Base-by-base conservation (phyloP, 768 basidiomycete species). In the Sporobolomyces pararoseus region DNA sequence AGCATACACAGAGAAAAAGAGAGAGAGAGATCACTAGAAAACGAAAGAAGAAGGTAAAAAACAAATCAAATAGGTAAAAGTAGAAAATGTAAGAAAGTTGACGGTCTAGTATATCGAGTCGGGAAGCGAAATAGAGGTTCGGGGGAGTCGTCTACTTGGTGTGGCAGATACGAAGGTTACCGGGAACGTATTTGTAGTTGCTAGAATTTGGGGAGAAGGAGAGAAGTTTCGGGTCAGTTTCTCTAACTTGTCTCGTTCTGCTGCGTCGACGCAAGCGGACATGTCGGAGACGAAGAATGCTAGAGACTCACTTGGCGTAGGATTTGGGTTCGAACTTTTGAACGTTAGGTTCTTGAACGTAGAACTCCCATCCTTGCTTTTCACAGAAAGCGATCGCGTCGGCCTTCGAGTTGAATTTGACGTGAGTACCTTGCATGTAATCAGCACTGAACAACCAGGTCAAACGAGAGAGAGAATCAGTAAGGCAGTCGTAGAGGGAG, bases 371-470 rank as follows among this genome's bases (percentile, higher is more conserved):
- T 2, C 75, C 95, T 84, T 98, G 95, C 82, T 93, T 96, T 84
- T 96, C 94, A 29, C 92, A 89, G 78, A 97, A 98, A 77, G 91
- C 89, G 61, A 95, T 83, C 39, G 95, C 95, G 76, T 91, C 91
- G 78, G 91, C 90, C 80, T 89, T 90, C 63, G 86, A 86, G 76
- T 84, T 84, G 85, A 98, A 97, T 46, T 71, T 66, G 66, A 76
- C 54, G 50, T 65, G 64, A 2, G 73, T 68, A 0, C 71, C 74
- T 62, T 72, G 75, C 51, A 71, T 66, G 66, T 72, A 75, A 57
- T 72, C 66, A 25, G 65, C 69, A 44, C 66, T 73, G 10, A 17
- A 42, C 39, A 42, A 42, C 39, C 39, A 9, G 39, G 10, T 42
- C 17, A 42, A 9, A 42, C 39, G 10, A 42, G 39, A 42, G 10